These are phyloP conservation scores for Ormosia semicastrata DNA, from an alignment of 306 rosid species.

Conservation along the genomic window DNA sequence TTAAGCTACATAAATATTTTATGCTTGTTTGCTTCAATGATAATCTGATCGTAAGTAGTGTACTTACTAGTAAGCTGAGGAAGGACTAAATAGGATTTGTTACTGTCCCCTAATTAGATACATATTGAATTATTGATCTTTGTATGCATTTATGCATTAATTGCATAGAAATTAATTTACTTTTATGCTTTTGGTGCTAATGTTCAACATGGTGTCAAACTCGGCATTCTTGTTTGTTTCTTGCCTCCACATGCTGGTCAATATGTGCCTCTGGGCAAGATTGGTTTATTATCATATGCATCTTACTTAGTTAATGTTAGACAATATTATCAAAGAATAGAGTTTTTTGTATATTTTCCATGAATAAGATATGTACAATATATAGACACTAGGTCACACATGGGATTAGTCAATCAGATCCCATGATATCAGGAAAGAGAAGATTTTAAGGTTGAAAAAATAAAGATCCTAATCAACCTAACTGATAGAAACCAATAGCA, in stretches of 20 bases:
- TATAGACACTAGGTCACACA: too few species aligned
- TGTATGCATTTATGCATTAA: not conserved
- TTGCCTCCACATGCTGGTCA: not conserved
- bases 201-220: not conserved
- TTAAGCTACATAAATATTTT: constrained; percentile 1
- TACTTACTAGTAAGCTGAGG: not conserved
- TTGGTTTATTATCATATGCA: not conserved
- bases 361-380: too few species aligned
- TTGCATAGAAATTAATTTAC: not conserved
- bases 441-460: too few species aligned
- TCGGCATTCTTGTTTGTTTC: not conserved
- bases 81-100: not conserved
- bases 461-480: too few species aligned
- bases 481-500: too few species aligned
- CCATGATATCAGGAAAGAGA: too few species aligned
- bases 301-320: not conserved
- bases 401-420: too few species aligned
- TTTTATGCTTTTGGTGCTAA: not conserved
- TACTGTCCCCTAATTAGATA: not conserved
- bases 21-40: not conserved
- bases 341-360: too few species aligned
- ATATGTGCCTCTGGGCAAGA: not conserved
- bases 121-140: not conserved
- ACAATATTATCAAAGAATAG: too few species aligned
- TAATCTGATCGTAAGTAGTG: not conserved